These are phyloP conservation scores for Scheffersomyces cryptocercus DNA, from an alignment of 1,139 yeast species.

Conservation along the genomic window DNA sequence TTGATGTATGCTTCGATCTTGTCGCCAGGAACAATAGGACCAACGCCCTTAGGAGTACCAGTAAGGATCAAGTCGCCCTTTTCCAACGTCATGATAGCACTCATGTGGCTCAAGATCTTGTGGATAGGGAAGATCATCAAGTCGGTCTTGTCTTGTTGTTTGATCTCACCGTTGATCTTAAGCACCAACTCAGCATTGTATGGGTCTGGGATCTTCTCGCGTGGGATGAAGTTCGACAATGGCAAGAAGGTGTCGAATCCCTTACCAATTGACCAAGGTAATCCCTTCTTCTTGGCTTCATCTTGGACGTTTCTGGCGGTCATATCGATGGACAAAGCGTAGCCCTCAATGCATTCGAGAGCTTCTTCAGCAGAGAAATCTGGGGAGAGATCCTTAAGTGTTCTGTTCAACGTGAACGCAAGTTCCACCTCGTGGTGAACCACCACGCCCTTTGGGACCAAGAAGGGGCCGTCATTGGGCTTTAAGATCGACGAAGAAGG, in stretches of 20 bases:
- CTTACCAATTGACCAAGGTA: slow-evolving; percentile 96
- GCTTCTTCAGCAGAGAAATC: slow-evolving; percentile 67
- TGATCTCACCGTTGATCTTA: slow-evolving; percentile 65
- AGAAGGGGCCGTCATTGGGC: slow-evolving; percentile 72
- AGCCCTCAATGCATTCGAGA: slow-evolving; percentile 75
- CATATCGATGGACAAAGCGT: slow-evolving; percentile 86
- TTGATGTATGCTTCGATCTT: slow-evolving; percentile 60
- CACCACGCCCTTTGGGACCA: slow-evolving; percentile 75
- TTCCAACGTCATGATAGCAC: slow-evolving; percentile 84
- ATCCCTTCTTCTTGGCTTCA: slow-evolving; percentile 89
- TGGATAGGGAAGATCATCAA: slow-evolving; percentile 91
- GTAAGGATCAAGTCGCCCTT: slow-evolving; percentile 90
- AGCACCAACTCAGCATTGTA: slow-evolving; percentile 68
- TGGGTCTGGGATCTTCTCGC: slow-evolving; percentile 67
- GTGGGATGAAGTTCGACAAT: slow-evolving; percentile 68
- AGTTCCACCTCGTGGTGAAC: slow-evolving; percentile 95
- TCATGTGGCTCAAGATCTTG: slow-evolving; percentile 74
- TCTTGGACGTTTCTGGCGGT: slow-evolving; percentile 96
- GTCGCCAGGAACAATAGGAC: slow-evolving; percentile 78
- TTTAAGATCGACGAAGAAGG: slow-evolving; percentile 69
- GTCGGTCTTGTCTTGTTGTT: slow-evolving; percentile 77
- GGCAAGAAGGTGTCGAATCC: slow-evolving; percentile 97
- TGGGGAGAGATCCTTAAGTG: slow-evolving; percentile 61
- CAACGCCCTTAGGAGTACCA: slow-evolving; percentile 99
- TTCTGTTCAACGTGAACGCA: slow-evolving; percentile 72